Evolutionary conservation across 495 filamentous ascomycete genomes (phyloP).

Genomic region (Glonium stellatum): DNA sequence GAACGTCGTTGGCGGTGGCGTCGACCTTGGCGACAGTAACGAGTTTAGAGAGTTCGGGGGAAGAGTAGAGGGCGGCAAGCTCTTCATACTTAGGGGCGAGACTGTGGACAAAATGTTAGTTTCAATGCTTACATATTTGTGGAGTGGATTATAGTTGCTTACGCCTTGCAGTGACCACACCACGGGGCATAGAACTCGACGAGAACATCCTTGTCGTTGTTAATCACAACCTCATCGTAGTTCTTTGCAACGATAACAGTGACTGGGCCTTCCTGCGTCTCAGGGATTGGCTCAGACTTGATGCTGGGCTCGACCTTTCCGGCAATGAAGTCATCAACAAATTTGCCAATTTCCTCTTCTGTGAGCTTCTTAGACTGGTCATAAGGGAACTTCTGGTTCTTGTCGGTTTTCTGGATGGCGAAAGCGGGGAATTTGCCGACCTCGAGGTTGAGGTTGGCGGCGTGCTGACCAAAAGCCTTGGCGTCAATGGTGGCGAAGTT

Average conservation of each 20-base stretch:
- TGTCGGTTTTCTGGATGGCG: conserved; percentile 91
- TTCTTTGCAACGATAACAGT: conserved; percentile 86
- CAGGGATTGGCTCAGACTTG: conserved; percentile 96
- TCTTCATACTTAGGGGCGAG: conserved; percentile 71
- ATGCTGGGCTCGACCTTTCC: conserved; percentile 91
- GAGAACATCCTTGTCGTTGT: conserved; percentile 93
- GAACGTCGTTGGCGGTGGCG: conserved; percentile 92
- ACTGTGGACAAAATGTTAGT: conserved; percentile 27
- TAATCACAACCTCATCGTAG: conserved; percentile 86
- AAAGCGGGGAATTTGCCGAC: conserved; percentile 92
- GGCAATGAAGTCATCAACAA: conserved; percentile 79
- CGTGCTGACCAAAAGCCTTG: conserved; percentile 89
- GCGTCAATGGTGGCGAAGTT: conserved; percentile 99
- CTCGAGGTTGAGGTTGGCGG: conserved; percentile 94
- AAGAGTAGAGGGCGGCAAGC: conserved; percentile 72
- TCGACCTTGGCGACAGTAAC: conserved; percentile 90
- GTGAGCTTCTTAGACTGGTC: conserved; percentile 79
- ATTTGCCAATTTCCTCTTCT: conserved; percentile 64
- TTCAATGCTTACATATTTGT: conserved; percentile 12
- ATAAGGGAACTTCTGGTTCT: conserved; percentile 96
- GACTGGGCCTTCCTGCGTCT: conserved; percentile 86
- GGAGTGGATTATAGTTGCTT: conserved; percentile 33
- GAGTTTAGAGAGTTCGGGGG: conserved; percentile 69
- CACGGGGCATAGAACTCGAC: conserved; percentile 98
- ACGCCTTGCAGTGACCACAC: conserved; percentile 98